Evolutionary conservation across 345 rosid genomes (phyloP), one percentile per base, ranked within the genome.

Genomic region (Salix udensis): DNA sequence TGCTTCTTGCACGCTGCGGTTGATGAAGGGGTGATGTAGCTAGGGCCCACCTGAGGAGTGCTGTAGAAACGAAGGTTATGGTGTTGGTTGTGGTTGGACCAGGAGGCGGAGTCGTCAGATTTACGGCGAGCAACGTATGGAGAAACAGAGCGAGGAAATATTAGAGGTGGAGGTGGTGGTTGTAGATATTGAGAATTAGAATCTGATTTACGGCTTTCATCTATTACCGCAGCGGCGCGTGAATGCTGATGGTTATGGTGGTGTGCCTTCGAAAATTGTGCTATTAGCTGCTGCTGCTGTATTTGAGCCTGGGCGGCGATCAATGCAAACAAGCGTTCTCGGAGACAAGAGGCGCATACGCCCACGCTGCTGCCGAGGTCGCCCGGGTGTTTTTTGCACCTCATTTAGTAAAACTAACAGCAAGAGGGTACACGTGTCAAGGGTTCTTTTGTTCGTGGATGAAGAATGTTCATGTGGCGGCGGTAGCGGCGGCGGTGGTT

Each of bases 261-360:
- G 7, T 23, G 24, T 2, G 53, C 12, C 26, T 15, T 46, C 7
- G 50, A 31, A 12, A 68, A 61, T 30, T 81, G 80, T 14, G 77
- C 70, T 4, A 80, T 85, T n/a, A 73, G 75, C 40, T 81, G 78
- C 21, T 81, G 84, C 53, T 74, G 76, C 34, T 81, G 79, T 30
- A 81, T 79, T 23, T 80, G 87, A 40, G 85, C 77, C 77, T 86
- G 91, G 9, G 90, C 89, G 60, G 81, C 90, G 68, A 92, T 79
- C 72, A 90, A 79, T 1, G 69, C 75, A 12, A 80, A 16, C 30
- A 96, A 93, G 28, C 96, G 91, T 62, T 93, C 91, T 1, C 94
- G 92, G 86, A 96, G 99, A 78, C 98, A 96, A 48, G 99, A 80
- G 74, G 98, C 89, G 79, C 98, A 96, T 75, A 96, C 97, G 76